phyloP scores from a whole-genome alignment of 257 asterid species.

The Scutellaria galericulata region DNA sequence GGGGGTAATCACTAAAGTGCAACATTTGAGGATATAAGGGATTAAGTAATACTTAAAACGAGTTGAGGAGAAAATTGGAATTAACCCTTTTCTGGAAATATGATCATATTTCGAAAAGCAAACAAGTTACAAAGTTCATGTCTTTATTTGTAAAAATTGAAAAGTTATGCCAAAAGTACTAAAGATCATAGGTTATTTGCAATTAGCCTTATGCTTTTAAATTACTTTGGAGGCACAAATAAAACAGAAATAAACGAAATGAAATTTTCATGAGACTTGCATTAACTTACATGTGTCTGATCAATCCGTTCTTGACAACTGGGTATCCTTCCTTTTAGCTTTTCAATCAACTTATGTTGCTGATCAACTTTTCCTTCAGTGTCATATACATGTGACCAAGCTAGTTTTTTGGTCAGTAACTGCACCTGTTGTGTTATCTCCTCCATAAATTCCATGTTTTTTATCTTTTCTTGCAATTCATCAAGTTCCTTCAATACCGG shows the following conservation, averaged over 20 bases:
- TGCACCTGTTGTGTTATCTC: constrained; percentile 72
- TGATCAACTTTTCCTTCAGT: constrained; percentile 62
- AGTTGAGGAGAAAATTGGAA: too few relatives aligned
- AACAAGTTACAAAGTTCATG: too few relatives aligned
- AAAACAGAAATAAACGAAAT: constrained; percentile 7
- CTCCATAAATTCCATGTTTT: constrained; percentile 81
- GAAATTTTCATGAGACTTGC: constrained; percentile 5
- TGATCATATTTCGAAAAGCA: too few relatives aligned
- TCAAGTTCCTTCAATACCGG: constrained; percentile 79
- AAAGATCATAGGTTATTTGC: too few relatives aligned
- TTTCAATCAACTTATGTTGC: constrained; percentile 58
- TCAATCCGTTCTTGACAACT: constrained; percentile 72
- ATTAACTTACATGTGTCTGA: constrained; percentile 58
- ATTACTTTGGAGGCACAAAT: constrained; percentile 24
- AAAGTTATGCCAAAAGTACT: too few relatives aligned
- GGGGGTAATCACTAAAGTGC: too few relatives aligned
- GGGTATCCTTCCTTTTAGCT: constrained; percentile 67
- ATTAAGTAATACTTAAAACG: too few relatives aligned
- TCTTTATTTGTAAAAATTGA: too few relatives aligned
- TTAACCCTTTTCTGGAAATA: too few relatives aligned
- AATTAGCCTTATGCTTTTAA: neutral
- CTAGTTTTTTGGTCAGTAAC: constrained; percentile 73
- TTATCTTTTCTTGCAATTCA: constrained; percentile 82
- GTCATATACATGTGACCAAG: constrained; percentile 93
- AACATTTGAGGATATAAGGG: too few relatives aligned